Conservation (phyloP, 2,329 filamentous ascomycete genomes). For the Thielaviopsis punctulata region DNA sequence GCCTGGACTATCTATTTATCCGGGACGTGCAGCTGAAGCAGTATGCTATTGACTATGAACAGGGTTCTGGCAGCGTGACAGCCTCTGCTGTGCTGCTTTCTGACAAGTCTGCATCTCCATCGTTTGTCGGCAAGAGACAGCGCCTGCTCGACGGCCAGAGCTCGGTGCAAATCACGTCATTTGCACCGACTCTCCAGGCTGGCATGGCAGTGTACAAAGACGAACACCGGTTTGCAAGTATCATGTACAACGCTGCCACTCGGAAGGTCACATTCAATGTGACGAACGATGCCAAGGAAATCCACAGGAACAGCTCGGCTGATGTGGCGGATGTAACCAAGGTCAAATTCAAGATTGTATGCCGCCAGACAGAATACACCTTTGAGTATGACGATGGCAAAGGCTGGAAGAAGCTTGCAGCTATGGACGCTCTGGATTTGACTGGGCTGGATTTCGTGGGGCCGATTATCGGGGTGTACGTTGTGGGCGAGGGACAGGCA, state of each 20-base stretch:
- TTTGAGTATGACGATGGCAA: not conserved
- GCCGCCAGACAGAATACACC: not conserved
- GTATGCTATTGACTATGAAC: slow-evolving; percentile 9
- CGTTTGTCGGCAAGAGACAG: slow-evolving; percentile 14
- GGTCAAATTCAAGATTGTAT: not conserved
- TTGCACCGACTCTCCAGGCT: slow-evolving; percentile 5
- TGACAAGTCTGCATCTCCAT: slow-evolving; percentile 1
- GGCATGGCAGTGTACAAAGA: slow-evolving; percentile 16
- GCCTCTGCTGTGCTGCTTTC: not conserved
- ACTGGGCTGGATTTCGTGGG: slow-evolving; percentile 20
- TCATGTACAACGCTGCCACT: slow-evolving; percentile 7
- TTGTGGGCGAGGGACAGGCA: slow-evolving; percentile 10
- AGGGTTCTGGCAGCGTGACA: slow-evolving; percentile 2
- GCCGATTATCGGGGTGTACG: slow-evolving; percentile 19
- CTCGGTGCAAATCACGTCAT: not conserved
- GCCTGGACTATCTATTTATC: slow-evolving; percentile 10
- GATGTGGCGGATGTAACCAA: not conserved
- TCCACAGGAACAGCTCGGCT: not conserved
- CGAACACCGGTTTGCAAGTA: slow-evolving; percentile 13
- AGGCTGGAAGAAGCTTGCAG: not conserved
- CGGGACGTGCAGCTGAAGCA: slow-evolving; percentile 10
- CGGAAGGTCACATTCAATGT: slow-evolving; percentile 10
- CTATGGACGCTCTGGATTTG: slow-evolving; percentile 17
- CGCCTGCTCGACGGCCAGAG: not conserved
- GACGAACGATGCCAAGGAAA: slow-evolving; percentile 13